Evolutionary conservation across 2,329 filamentous ascomycete species (phyloP).

Genomic region (Helminthosporium solani): DNA sequence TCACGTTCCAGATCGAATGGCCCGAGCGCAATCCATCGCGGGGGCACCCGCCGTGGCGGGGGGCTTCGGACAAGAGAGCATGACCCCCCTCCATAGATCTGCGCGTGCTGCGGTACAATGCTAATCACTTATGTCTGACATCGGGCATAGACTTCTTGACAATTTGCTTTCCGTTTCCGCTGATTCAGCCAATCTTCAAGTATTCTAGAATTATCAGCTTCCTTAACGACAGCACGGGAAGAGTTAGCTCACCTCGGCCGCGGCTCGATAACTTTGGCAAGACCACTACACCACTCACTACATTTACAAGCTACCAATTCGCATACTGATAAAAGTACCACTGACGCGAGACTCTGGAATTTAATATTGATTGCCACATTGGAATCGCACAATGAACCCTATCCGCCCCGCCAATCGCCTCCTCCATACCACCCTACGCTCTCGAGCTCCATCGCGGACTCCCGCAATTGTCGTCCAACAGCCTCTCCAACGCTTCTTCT

Average conservation of each 20-base stretch:
- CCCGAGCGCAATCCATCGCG: constrained; percentile 12
- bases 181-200: no score
- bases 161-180: no score
- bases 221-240: not conserved
- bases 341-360: not conserved
- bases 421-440: constrained; percentile 14
- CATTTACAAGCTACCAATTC: not conserved
- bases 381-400: constrained; percentile 16
- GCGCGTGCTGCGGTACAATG: no score
- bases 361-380: not conserved
- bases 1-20: constrained; percentile 1
- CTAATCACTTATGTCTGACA: no score
- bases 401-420: constrained; percentile 17
- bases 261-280: constrained; percentile 7
- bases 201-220: no score
- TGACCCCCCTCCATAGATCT: not conserved
- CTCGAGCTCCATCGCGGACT: constrained; percentile 11
- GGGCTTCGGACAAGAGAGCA: constrained; percentile 1
- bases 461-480: constrained; percentile 9
- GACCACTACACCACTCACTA: not conserved
- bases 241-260: constrained; percentile 12
- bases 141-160: no score
- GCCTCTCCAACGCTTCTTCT: constrained; percentile 26
- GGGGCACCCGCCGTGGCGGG: constrained; percentile 11
- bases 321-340: no score